Conservation (phyloP, 73 alveolate genomes). For the Stentor roeselii region DNA sequence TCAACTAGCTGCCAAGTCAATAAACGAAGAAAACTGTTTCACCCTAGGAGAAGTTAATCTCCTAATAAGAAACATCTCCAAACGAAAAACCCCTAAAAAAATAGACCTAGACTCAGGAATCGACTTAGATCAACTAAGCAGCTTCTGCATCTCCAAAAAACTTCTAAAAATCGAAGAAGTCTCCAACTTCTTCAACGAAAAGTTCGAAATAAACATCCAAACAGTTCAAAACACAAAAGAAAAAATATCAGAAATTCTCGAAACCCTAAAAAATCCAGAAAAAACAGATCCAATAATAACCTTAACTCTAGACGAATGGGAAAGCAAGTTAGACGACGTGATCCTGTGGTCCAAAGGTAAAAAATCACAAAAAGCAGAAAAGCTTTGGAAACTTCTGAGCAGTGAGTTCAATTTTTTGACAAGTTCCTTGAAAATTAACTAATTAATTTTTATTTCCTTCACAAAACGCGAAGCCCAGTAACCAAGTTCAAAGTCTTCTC, state of each 20-base stretch:
- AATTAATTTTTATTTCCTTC: not conserved
- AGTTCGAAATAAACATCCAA: too few relatives aligned
- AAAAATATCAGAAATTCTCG: too few relatives aligned
- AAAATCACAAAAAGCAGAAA: not conserved
- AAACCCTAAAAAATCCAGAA: too few relatives aligned
- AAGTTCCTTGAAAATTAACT: too few relatives aligned
- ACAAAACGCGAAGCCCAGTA: constrained; percentile 2
- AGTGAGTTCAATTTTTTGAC: too few relatives aligned
- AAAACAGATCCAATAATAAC: too few relatives aligned
- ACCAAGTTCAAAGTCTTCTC: constrained; percentile 1
- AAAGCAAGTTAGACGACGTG: not conserved
- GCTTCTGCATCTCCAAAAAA: too few relatives aligned
- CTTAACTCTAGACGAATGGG: not conserved
- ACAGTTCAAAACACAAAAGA: too few relatives aligned
- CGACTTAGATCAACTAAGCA: too few relatives aligned
- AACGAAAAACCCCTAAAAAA: not conserved
- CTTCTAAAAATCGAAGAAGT: too few relatives aligned
- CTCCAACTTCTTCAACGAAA: too few relatives aligned
- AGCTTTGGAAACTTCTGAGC: not conserved
- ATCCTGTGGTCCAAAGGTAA: not conserved
- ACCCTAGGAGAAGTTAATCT: not conserved
- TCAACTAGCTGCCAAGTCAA: not conserved
- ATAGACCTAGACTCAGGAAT: too few relatives aligned
- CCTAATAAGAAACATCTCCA: not conserved
- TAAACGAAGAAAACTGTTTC: not conserved